Percentiles rank a stretch among this genome's conserved stretches.
phyloP scores from a whole-genome alignment of 108 stramenopile species.

The Phaeodactylum tricornutum region DNA sequence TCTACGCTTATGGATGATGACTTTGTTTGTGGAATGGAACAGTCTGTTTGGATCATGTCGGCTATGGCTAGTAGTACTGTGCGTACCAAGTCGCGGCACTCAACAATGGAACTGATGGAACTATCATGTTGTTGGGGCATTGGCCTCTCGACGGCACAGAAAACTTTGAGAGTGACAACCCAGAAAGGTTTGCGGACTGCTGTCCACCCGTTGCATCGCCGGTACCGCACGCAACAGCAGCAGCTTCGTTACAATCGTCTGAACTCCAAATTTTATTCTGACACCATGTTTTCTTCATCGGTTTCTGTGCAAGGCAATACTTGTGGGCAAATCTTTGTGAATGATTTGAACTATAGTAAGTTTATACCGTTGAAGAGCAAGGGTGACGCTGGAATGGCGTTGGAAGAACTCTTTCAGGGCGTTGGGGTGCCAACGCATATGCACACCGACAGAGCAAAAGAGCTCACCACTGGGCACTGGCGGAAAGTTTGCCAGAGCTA shows the following conservation, averaged over 20 bases:
- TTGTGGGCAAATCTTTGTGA: constrained; percentile 14
- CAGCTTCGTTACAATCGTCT: constrained; percentile 11
- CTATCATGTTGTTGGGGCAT: too few species aligned
- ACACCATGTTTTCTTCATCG: constrained; percentile 9
- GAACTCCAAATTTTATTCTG: constrained; percentile 10
- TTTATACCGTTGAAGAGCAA: constrained; percentile 10
- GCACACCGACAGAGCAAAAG: too few species aligned
- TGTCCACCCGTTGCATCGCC: not conserved
- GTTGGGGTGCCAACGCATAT: constrained; percentile 34
- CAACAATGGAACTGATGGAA: too few species aligned
- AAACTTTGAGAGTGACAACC: constrained; percentile 12
- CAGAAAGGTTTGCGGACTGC: constrained; percentile 18
- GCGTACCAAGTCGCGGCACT: too few species aligned
- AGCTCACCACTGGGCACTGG: too few species aligned
- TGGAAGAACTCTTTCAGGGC: constrained; percentile 9
- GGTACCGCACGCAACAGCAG: not conserved
- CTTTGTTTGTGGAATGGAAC: too few species aligned
- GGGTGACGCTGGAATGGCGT: constrained; percentile 13
- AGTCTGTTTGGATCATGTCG: too few species aligned
- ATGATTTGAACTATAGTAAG: constrained; percentile 6
- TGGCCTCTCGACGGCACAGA: constrained; percentile 10
- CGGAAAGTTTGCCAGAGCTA: too few species aligned
- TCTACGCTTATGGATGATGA: too few species aligned
- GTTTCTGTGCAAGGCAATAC: constrained; percentile 10
- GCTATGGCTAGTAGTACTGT: too few species aligned